Base-by-base conservation (phyloP, 2,329 filamentous ascomycete genomes). In the Epichloe festucae region DNA sequence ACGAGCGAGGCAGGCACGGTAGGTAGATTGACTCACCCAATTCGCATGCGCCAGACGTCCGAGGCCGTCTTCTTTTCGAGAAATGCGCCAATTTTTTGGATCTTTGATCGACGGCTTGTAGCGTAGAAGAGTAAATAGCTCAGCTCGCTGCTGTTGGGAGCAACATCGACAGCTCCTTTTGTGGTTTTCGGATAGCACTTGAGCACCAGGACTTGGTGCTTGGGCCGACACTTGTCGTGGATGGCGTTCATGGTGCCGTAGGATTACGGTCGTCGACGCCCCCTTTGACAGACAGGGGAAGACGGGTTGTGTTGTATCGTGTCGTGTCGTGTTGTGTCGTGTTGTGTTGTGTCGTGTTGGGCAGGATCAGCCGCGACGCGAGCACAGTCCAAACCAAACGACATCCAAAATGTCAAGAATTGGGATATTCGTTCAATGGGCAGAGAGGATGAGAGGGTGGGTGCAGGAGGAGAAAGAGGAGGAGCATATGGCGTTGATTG, bases 41-140 rank as follows among this genome's bases (percentile, higher is more conserved):
- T 87, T 63, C 89, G 84, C 67, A 82, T 79, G 64, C 87, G 86
- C 81, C 85, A 94, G 58, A 96, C 89, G 73, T 98, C 93, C 63
- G 82, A 85, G 55, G 87, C 87, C 21, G 89, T 93, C 73, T 91
- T 89, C 75, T 91, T 94, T 73, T 97, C 90, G 57, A 98, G 77
- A 65, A 96, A 98, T 60, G 82, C 83, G 67, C 89, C 89, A 59
- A 98, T 90, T 98, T 98, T 63, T 63, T 93, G 88, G 60, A 97
- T 82, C 76, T 97, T 98, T 70, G 87, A 91, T 58, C 89, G 84
- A 54, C 91, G 87, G 60, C 90, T 95, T 65, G 87, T 94, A 55
- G 88, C 89, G 74, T 98, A 97, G 77, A 95, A 97, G 51, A 97
- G 81, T 57, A 98, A 80, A 67, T 97, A 97, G 70, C 89, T 95